Evolutionary conservation across 2,329 filamentous ascomycete species (phyloP).

Genomic region (Pseudopithomyces maydicus): DNA sequence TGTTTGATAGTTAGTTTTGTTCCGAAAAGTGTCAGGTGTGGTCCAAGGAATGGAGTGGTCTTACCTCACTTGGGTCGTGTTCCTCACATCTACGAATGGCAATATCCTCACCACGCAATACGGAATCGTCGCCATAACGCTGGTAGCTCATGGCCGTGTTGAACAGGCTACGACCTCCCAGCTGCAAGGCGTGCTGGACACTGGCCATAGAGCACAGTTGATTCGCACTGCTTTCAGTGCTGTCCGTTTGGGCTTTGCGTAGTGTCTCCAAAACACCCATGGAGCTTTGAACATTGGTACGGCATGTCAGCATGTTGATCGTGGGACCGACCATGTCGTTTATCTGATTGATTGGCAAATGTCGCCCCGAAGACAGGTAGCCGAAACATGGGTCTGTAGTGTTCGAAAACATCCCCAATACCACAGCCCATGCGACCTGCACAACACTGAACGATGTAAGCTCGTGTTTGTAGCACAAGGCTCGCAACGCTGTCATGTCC

Average conservation of each 20-base stretch:
- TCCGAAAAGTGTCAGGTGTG: too few species aligned
- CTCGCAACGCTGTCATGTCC: constrained; percentile 18
- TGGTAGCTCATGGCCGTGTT: constrained; percentile 44
- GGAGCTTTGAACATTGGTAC: constrained; percentile 41
- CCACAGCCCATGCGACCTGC: constrained; percentile 50
- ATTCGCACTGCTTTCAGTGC: neutral
- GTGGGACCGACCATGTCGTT: constrained; percentile 51
- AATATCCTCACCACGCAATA: neutral
- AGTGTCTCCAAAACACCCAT: too few species aligned
- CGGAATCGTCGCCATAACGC: neutral
- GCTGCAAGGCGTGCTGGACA: constrained; percentile 40
- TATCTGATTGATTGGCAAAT: constrained; percentile 50
- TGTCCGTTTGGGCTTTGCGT: too few species aligned
- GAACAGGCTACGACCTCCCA: constrained; percentile 34
- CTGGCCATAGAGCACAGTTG: constrained; percentile 26
- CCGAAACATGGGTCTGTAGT: constrained; percentile 47
- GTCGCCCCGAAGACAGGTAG: constrained; percentile 46
- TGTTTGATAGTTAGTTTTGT: too few species aligned
- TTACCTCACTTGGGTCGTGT: neutral
- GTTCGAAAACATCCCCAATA: constrained; percentile 36
- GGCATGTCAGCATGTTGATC: constrained; percentile 48
- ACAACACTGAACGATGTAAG: constrained; percentile 57
- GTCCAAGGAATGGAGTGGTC: too few species aligned
- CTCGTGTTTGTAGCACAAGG: constrained; percentile 45
- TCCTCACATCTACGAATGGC: neutral